phyloP scores from a whole-genome alignment of 495 filamentous ascomycete genomes.

The Cudoniella acicularis region DNA sequence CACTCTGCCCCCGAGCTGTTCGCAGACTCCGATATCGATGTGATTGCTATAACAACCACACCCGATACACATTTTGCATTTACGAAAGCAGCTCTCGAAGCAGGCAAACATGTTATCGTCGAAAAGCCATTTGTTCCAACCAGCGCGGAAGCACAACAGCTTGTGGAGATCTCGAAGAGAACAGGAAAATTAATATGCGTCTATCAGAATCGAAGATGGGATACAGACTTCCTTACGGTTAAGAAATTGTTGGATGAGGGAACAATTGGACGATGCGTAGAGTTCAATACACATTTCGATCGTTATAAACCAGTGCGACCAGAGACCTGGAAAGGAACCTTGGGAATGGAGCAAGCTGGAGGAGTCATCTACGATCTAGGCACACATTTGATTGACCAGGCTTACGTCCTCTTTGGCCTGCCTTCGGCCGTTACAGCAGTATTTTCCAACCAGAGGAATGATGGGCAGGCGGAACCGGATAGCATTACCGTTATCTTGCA shows the following conservation, averaged over 20 bases:
- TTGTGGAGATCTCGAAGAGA: conserved; percentile 61
- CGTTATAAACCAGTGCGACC: conserved; percentile 60
- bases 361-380: conserved; percentile 81
- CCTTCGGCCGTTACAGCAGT: conserved; percentile 67
- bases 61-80: conserved; percentile 72
- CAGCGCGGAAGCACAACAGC: conserved; percentile 62
- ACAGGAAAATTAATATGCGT: conserved; percentile 65
- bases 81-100: conserved; percentile 61
- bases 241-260: conserved; percentile 53
- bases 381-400: conserved; percentile 80
- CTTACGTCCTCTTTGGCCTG: conserved; percentile 71
- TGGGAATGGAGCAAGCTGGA: conserved; percentile 58
- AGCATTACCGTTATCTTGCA: conserved; percentile 65
- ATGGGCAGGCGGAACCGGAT: conserved; percentile 60
- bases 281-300: conserved; percentile 84
- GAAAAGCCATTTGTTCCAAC: conserved; percentile 89
- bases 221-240: conserved; percentile 80
- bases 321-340: conserved; percentile 64
- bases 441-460: conserved; percentile 62
- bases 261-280: conserved; percentile 64
- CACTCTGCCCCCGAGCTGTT: conserved; percentile 59
- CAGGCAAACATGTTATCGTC: conserved; percentile 79
- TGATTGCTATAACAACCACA: conserved; percentile 72
- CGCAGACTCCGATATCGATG: conserved; percentile 59
- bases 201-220: conserved; percentile 86